Evolutionary conservation across 805 yeast species (phyloP).

Genomic region (Kazachstania martiniae): DNA sequence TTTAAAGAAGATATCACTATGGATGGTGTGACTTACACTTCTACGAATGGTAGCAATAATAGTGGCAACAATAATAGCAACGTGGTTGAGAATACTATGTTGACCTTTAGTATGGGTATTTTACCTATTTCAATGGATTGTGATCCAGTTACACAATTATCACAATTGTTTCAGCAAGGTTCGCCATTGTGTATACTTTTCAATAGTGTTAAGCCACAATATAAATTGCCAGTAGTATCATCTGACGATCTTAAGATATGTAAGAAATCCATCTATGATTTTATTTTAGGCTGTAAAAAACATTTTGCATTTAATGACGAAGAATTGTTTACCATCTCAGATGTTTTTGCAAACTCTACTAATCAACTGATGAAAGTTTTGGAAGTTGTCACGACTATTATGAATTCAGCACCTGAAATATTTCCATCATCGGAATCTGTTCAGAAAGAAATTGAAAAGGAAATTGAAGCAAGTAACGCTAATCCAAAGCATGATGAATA

Average conservation of each 20-base stretch:
- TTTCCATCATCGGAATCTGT: constrained; percentile 27
- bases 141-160: constrained; percentile 88
- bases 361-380: constrained; percentile 67
- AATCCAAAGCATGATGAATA: constrained; percentile 25
- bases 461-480: constrained; percentile 6
- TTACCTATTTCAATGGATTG: constrained; percentile 62
- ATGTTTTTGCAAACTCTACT: constrained; percentile 76
- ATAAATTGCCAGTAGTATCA: constrained; percentile 50
- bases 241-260: constrained; percentile 77
- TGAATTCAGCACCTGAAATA: constrained; percentile 40
- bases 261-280: constrained; percentile 83
- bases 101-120: constrained; percentile 67
- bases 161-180: constrained; percentile 85
- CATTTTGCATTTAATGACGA: constrained; percentile 68
- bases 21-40: constrained; percentile 19
- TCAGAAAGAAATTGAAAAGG: constrained; percentile 19
- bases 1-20: constrained; percentile 23
- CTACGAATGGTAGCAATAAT: constrained; percentile 8
- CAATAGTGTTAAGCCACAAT: constrained; percentile 54
- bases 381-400: constrained; percentile 55
- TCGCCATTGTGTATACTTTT: constrained; percentile 81
- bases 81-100: constrained; percentile 25
- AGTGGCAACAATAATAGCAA: constrained; percentile 12
- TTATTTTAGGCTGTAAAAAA: constrained; percentile 74
- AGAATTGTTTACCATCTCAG: constrained; percentile 78